Evolutionary conservation across 169 alveolate genomes (phyloP).

Genomic region (Plasmodium ovale): DNA sequence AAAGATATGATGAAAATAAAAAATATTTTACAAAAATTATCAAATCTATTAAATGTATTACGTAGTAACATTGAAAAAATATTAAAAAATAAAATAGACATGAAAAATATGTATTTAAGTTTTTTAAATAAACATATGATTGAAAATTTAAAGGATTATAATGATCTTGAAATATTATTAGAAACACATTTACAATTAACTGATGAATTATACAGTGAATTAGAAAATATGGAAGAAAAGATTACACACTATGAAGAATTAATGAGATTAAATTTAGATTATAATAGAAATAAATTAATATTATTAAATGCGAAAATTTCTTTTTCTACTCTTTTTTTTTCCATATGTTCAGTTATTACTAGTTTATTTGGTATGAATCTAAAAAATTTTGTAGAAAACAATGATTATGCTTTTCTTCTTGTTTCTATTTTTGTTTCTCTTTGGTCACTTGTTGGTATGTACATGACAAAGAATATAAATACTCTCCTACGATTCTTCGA

Average conservation of each 20-base stretch:
- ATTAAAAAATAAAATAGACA: conserved; percentile 31
- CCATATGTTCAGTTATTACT: conserved; percentile 49
- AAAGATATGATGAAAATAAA: conserved; percentile 69
- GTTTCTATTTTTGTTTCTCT: conserved; percentile 27
- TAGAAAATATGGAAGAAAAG: conserved; percentile 67
- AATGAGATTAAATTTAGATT: conserved; percentile 54
- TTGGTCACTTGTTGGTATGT: conserved; percentile 37
- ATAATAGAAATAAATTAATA: conserved; percentile 64
- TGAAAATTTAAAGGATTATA: conserved; percentile 18
- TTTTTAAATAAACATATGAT: neutral
- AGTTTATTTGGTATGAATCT: conserved; percentile 64
- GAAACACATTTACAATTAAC: conserved; percentile 70
- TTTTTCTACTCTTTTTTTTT: conserved; percentile 47
- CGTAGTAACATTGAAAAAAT: conserved; percentile 50
- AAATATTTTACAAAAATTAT: conserved; percentile 49
- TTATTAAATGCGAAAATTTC: conserved; percentile 58
- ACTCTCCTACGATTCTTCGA: conserved; percentile 34
- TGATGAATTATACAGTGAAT: conserved; percentile 44
- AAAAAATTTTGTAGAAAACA: conserved; percentile 52
- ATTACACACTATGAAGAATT: conserved; percentile 73
- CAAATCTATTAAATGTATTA: conserved; percentile 46
- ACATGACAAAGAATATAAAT: conserved; percentile 46
- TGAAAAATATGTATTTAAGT: conserved; percentile 58
- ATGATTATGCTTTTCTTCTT: conserved; percentile 35
- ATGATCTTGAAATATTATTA: conserved; percentile 47